Base-by-base conservation (phyloP, 768 basidiomycete species). In the Agaricus blazei region DNA sequence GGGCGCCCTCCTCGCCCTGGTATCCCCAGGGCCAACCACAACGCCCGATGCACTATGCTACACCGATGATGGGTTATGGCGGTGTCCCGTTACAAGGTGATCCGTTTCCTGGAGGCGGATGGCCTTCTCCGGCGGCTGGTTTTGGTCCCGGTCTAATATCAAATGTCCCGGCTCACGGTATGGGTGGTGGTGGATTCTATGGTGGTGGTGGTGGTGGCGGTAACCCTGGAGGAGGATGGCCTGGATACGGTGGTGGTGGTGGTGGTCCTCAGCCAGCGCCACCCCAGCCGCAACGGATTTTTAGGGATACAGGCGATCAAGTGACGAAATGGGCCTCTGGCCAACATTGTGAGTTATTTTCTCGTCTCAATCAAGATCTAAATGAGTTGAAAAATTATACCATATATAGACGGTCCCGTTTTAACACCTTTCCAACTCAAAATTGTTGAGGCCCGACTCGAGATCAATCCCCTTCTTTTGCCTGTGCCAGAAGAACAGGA, bases 391-490 rank as follows among this genome's bases (percentile, higher is more conserved):
- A 19, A 19, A 19, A 19, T 19, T 19, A 14, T 29, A 19, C 12
- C 9, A 19, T 8, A 28, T 29, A 3, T 40, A 62, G 60, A 61
- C 45, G 57, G 86, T 0, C 87, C 89, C 2, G 87, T 90, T 9
- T 72, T 91, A 3, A 78, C 80, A 9, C 82, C 88, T 0, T 79
- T 85, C 60, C 65, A 85, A 19, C 66, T 76, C 15, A 74, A 19
- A 19, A 72, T 80, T 24, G 77, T 88, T 9, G 61, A 70, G 0
- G 82, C 81, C 1, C 58, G 60, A 5, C 59, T 84, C 4, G 66
- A 68, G 45, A 54, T 90, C 34, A 90, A 90, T 63, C 87, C 88
- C 0, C 73, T 89, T 26, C 71, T 90, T 14, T 62, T 68, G 0
- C 82, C 84, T 19, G 64, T 63, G 41, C 70, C 67, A 57, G 67